Conservation (phyloP, 2,329 filamentous ascomycete species). For the Colletotrichum theobromicola region DNA sequence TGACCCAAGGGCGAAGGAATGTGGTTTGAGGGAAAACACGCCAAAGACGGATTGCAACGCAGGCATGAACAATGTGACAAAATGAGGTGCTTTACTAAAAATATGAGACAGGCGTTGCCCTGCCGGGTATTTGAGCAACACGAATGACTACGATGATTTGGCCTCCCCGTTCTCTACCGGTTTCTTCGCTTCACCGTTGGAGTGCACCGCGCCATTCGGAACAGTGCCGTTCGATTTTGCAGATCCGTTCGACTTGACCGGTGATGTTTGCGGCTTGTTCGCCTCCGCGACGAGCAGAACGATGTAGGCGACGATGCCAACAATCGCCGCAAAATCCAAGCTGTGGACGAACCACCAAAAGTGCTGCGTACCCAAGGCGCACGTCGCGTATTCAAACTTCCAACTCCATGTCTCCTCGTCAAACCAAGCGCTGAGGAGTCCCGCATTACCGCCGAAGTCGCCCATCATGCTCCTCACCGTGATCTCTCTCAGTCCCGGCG, state of each 20-base stretch:
- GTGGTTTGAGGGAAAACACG: not conserved
- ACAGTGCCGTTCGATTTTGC: not conserved
- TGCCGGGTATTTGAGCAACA: constrained; percentile 21
- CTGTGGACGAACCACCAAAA: constrained; percentile 94
- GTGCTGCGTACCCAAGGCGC: constrained; percentile 83
- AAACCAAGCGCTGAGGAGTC: constrained; percentile 89
- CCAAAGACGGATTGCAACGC: not conserved
- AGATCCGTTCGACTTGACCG: not conserved
- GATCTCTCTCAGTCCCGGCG: constrained; percentile 80
- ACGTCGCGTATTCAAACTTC: constrained; percentile 81
- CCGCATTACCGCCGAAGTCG: constrained; percentile 89
- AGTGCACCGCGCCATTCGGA: not conserved
- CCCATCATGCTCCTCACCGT: constrained; percentile 99
- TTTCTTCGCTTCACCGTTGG: not conserved
- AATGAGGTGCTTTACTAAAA: constrained; percentile 7
- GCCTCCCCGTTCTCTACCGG: not conserved
- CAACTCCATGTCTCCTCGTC: constrained; percentile 76
- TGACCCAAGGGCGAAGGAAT: not conserved
- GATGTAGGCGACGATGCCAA: constrained; percentile 33
- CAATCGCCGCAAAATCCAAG: constrained; percentile 60
- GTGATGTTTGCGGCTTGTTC: not conserved
- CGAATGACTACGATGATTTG: constrained; percentile 9
- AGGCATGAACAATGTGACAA: not conserved
- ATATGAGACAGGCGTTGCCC: constrained; percentile 18
- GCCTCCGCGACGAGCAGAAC: constrained; percentile 15